phyloP scores from a whole-genome alignment of 1,139 yeast genomes.

The Hansenula lynferdii region DNA sequence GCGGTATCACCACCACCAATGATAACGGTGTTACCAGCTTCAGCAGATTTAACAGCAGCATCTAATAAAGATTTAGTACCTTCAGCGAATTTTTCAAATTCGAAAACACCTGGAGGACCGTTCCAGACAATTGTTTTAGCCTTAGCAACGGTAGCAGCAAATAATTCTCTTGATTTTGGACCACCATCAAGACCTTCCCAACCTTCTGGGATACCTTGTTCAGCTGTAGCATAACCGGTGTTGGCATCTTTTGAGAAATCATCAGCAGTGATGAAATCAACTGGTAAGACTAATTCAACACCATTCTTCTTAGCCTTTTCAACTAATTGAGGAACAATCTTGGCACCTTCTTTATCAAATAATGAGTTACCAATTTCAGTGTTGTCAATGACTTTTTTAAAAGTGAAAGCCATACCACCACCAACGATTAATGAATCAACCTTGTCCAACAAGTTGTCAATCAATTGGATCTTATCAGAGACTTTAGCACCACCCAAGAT shows the following conservation, averaged over 20 bases:
- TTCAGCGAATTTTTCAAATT: slow-evolving; percentile 80
- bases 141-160: slow-evolving; percentile 72
- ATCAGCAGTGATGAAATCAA: slow-evolving; percentile 93
- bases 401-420: slow-evolving; percentile 99
- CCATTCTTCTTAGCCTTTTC: slow-evolving; percentile 94
- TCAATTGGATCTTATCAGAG: slow-evolving; percentile 94
- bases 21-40: slow-evolving; percentile 88
- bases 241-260: slow-evolving; percentile 87
- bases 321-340: slow-evolving; percentile 81
- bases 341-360: slow-evolving; percentile 88
- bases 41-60: slow-evolving; percentile 81
- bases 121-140: slow-evolving; percentile 99
- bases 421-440: slow-evolving; percentile 90
- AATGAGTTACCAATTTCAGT: slow-evolving; percentile 86
- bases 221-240: slow-evolving; percentile 74
- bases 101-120: slow-evolving; percentile 99
- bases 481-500: slow-evolving; percentile 99
- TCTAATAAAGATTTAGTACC: slow-evolving; percentile 90
- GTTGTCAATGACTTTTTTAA: slow-evolving; percentile 84
- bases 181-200: slow-evolving; percentile 97
- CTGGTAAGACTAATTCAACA: slow-evolving; percentile 88
- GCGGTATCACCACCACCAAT: slow-evolving; percentile 99
- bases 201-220: slow-evolving; percentile 84
- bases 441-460: slow-evolving; percentile 93
- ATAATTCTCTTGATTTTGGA: slow-evolving; percentile 75